Evolutionary conservation across 768 basidiomycete species (phyloP), one percentile per base, ranked within the genome.

Genomic region (Dentipellis fragilis): DNA sequence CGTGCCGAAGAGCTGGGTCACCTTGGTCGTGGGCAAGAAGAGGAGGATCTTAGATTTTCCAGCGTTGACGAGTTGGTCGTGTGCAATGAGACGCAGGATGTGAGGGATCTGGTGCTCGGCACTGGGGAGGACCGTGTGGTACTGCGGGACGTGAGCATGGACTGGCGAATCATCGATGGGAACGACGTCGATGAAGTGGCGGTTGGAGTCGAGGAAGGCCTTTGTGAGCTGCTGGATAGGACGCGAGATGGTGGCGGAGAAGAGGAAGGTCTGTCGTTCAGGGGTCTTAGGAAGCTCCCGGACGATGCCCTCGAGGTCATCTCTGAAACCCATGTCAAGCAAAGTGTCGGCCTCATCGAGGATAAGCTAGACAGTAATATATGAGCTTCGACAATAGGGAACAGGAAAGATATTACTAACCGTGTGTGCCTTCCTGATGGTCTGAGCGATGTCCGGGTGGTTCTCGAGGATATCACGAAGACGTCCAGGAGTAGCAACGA

Each of bases 331-430:
- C 85, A 93, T 87, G 55, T 93, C 90, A 10, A 97, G 75, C 11
- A 95, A 75, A 0, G 87, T 89, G 64, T 98, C 93, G 10, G 92
- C 90, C 67, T 96, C 92, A 64, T 98, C 96, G 56, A 98, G 74
- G 57, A 98, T 78, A 52, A 98, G 78, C 89, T 92, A 59, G 10
- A 38, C 52, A 29, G 58, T 17, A 35, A 34, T 3, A 19, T 52
- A 42, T 55, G n/a, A 56, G 61, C 34, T 58, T 54, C n/a, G 22
- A 21, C 37, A 55, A 37, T 17, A 34, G 16, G 51, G 42, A 12
- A 55, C 23, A 16, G 45, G 49, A 8, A 37, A 37, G 22, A 52
- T 23, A 49, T 23, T 10, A 72, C 84, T 46, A 61, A 88, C 88
- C 61, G 82, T 72, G 62, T 83, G 75, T 2, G 85, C 77, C 16